A percentile compares a stretch with the other conserved stretches of the same genome.
phyloP scores from a whole-genome alignment of 352 stramenopile genomes.

The Phytophthora cryptogea region DNA sequence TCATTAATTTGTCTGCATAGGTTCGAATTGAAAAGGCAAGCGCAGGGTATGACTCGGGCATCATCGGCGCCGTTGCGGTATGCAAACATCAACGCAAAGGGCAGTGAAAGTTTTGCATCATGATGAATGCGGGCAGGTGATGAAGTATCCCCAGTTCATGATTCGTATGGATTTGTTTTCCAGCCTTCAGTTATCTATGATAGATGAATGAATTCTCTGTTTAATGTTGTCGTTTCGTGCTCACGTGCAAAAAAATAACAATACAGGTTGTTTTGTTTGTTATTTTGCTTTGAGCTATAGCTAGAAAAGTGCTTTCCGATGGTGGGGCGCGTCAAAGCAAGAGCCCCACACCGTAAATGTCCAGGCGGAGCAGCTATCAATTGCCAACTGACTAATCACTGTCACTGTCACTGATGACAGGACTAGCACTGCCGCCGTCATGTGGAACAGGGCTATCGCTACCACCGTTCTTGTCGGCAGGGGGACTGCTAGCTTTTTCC shows the following conservation, averaged over 20 bases:
- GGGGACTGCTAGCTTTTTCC: conserved; percentile 26
- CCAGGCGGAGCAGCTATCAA: conserved; percentile 1
- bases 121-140: conserved; percentile 12
- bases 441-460: conserved; percentile 29
- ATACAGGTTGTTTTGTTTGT: not conserved
- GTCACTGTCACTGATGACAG: conserved; percentile 80
- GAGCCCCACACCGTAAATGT: conserved; percentile 18
- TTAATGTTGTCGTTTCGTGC: not conserved
- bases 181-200: conserved; percentile 7
- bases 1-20: conserved; percentile 25
- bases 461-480: conserved; percentile 28
- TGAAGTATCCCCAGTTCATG: not conserved
- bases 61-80: conserved; percentile 75
- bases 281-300: not conserved
- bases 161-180: not conserved
- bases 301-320: conserved; percentile 12
- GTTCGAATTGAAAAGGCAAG: conserved; percentile 80
- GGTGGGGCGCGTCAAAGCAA: conserved; percentile 7
- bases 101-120: conserved; percentile 12
- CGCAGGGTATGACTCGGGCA: conserved; percentile 83
- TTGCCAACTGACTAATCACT: conserved; percentile 51
- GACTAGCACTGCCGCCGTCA: conserved; percentile 54
- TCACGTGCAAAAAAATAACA: conserved; percentile 4
- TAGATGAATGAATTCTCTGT: conserved; percentile 10
- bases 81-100: conserved; percentile 33